These are phyloP conservation scores for Chaetomiaceae sp. DNA, from an alignment of 2,329 filamentous ascomycete species.

Conservation along the genomic window DNA sequence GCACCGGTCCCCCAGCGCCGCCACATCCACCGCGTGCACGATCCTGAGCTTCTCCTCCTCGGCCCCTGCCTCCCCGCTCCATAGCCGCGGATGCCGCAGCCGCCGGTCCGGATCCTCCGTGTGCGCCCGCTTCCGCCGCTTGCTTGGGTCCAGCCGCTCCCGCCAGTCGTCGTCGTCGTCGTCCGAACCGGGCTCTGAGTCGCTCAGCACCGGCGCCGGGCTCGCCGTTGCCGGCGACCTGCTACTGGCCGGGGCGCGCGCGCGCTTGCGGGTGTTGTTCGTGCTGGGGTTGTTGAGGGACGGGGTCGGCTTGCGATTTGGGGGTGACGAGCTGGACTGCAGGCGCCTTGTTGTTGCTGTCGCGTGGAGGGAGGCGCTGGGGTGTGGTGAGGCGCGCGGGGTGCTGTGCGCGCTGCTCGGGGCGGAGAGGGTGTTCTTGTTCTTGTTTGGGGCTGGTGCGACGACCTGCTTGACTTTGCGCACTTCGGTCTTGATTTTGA, in stretches of 20 bases:
- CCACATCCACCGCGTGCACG: slow-evolving; percentile 56
- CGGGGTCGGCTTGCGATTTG: slow-evolving; percentile 6
- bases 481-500: slow-evolving; percentile 51
- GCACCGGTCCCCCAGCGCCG: slow-evolving; percentile 46
- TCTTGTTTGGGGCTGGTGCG: slow-evolving; percentile 37
- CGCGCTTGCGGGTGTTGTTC: slow-evolving; percentile 48
- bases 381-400: slow-evolving; percentile 23
- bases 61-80: slow-evolving; percentile 30
- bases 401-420: slow-evolving; percentile 23
- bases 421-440: slow-evolving; percentile 29
- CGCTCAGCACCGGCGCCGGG: slow-evolving; percentile 34
- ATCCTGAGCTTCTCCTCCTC: slow-evolving; percentile 40
- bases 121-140: slow-evolving; percentile 42
- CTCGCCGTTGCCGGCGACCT: slow-evolving; percentile 46
- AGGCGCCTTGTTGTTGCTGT: neutral
- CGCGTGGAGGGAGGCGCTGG: slow-evolving; percentile 1
- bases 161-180: slow-evolving; percentile 51
- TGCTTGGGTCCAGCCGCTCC: slow-evolving; percentile 40
- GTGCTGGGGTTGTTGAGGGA: slow-evolving; percentile 24
- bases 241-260: slow-evolving; percentile 35
- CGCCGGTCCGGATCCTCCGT: slow-evolving; percentile 44
- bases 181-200: slow-evolving; percentile 47
- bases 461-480: slow-evolving; percentile 32
- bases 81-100: slow-evolving; percentile 38
- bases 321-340: slow-evolving; percentile 1